phyloP scores from a whole-genome alignment of 192 early-diverging fungal species.

The Mortierella claussenii region DNA sequence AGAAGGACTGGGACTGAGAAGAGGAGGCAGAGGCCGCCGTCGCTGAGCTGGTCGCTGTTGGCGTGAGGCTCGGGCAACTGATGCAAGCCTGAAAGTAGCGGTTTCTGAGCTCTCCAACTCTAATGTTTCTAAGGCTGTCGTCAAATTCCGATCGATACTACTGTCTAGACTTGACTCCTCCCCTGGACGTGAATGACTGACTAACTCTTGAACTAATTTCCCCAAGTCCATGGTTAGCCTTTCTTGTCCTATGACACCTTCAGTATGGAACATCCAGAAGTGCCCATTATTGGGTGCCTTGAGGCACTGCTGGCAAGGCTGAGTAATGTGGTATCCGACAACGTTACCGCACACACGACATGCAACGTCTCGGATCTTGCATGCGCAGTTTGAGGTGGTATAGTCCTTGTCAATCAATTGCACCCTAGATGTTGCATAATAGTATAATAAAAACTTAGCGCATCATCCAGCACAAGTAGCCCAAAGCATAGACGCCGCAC shows the following conservation, averaged over 20 bases:
- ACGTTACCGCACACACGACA: constrained; percentile 75
- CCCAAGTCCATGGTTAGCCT: constrained; percentile 51
- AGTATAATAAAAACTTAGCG: background rate
- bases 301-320: constrained; percentile 87
- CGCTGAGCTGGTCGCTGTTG: too few species aligned
- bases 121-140: too few species aligned
- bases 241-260: constrained; percentile 73
- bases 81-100: too few species aligned
- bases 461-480: background rate
- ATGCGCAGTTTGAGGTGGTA: constrained; percentile 74
- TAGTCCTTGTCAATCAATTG: constrained; percentile 77
- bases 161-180: background rate
- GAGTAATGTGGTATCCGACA: constrained; percentile 84
- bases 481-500: background rate
- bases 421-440: constrained; percentile 50
- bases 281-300: constrained; percentile 96
- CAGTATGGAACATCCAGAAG: constrained; percentile 96
- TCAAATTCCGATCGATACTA: background rate
- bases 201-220: constrained; percentile 32
- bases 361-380: constrained; percentile 78
- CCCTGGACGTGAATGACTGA: background rate
- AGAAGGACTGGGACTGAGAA: too few species aligned
- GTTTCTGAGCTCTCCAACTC: too few species aligned
- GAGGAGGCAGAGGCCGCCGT: too few species aligned
- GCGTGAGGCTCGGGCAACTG: too few species aligned